Evolutionary conservation across 495 filamentous ascomycete species (phyloP), one percentile per base, ranked within the genome.

Genomic region (Chaetomium fimeti): DNA sequence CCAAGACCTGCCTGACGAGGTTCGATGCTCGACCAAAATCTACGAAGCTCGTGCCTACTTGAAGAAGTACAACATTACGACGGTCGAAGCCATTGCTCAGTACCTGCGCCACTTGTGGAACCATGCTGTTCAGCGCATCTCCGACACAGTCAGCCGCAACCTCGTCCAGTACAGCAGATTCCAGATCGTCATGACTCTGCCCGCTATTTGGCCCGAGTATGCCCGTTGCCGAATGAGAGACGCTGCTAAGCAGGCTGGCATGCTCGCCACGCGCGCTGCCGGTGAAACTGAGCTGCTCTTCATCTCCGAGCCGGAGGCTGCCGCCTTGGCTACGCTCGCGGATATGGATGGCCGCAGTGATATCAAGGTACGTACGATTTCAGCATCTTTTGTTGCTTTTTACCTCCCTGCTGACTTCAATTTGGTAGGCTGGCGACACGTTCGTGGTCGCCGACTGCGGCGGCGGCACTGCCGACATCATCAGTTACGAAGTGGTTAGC

Each of bases 241-340:
- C 7, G 32, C 32, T 11, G 32, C 32, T 11, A 9, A 36, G 8
- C 32, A 36, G 32, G 32, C 32, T 9, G 32, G 32, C 32, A 36
- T 36, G 32, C 32, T 36, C 32, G 3, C 32, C 6, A 9, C 32
- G 32, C 32, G 32, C 32, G 32, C 12, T 9, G 32, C 32, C 7
- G 32, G 32, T 9, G 32, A 36, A 11, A 36, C 32, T 11, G 12
- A 5, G 7, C 32, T 70, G 11, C 16, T 55, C 7, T 68, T 76
- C 15, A 28, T 71, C 2, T 65, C 72, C 1, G 73, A 75, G 42
- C 72, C 72, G 1, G 72, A 75, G 52, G 72, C 70, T 4, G 73
- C 66, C 5, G 71, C 72, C 4, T 20, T 73, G 8, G 60, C 71
- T 0, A 68, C 67, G 0, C 29, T 71, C 3, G 22, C 32, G 1